Evolutionary conservation across 1,284 basidiomycete genomes (phyloP).

Genomic region (Taiwanofungus camphoratus): DNA sequence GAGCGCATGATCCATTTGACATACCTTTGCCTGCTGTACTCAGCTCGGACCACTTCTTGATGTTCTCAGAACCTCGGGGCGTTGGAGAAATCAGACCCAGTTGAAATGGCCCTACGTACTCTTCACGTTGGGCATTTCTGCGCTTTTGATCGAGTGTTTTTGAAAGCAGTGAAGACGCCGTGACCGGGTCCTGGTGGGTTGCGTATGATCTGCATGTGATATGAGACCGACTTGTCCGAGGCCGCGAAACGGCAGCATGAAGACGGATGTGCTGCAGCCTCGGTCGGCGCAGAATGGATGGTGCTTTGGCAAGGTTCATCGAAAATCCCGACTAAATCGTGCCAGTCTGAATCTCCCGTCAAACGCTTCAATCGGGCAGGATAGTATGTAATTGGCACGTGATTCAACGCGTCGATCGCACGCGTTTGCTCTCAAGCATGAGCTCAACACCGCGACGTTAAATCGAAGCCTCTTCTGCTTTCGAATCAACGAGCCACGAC

Average conservation of each 20-base stretch:
- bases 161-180: constrained; percentile 52
- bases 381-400: too few species aligned
- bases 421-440: too few species aligned
- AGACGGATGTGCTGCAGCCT: neutral
- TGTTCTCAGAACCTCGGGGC: constrained; percentile 46
- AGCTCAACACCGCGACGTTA: too few species aligned
- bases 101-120: constrained; percentile 77
- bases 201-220: constrained; percentile 35
- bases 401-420: too few species aligned
- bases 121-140: constrained; percentile 38
- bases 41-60: constrained; percentile 80
- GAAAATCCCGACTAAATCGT: too few species aligned
- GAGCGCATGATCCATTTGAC: constrained; percentile 19
- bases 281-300: too few species aligned
- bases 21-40: constrained; percentile 78
- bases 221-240: neutral
- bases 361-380: too few species aligned
- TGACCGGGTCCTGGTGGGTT: constrained; percentile 41
- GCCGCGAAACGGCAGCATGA: neutral
- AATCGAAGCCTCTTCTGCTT: too few species aligned
- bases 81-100: constrained; percentile 64
- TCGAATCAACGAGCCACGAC: too few species aligned
- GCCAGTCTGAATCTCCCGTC: too few species aligned
- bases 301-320: too few species aligned
- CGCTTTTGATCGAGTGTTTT: constrained; percentile 62